phyloP scores from a whole-genome alignment of 1,139 yeast genomes.

The Meyerozyma guilliermondii region DNA sequence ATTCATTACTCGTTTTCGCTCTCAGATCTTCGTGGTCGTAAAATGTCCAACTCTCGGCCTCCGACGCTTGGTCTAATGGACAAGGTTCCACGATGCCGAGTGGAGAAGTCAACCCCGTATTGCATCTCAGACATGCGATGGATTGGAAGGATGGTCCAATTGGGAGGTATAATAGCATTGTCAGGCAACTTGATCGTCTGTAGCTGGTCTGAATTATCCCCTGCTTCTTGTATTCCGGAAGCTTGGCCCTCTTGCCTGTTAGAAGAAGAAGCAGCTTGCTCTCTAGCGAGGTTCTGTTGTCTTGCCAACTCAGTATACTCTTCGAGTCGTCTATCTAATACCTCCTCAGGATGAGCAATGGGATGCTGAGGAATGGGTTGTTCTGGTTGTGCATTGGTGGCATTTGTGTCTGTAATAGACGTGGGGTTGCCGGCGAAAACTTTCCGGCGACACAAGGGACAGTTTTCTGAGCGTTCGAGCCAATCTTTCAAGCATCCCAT shows the following conservation, averaged over 20 bases:
- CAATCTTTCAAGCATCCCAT: constrained; percentile 88
- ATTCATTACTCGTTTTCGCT: background rate
- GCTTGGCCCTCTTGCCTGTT: too few species aligned
- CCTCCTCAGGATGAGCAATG: background rate
- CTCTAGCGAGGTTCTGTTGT: background rate
- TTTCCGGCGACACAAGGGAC: constrained; percentile 88
- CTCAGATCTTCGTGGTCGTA: background rate
- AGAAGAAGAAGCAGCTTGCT: too few species aligned
- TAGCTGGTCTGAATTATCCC: constrained; percentile 3
- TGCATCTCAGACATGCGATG: constrained; percentile 8
- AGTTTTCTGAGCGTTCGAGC: constrained; percentile 85
- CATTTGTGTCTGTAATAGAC: background rate
- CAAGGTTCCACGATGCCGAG: constrained; percentile 6
- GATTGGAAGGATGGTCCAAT: constrained; percentile 31
- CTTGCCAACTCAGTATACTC: background rate
- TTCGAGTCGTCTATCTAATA: background rate
- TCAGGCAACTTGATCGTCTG: constrained; percentile 21
- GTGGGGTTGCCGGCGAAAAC: constrained; percentile 31
- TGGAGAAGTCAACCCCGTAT: constrained; percentile 19
- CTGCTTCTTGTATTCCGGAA: background rate
- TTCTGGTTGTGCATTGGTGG: background rate
- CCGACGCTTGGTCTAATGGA: constrained; percentile 3
- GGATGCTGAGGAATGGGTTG: background rate
- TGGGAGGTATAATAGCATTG: constrained; percentile 28
- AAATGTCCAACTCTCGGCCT: background rate